Evolutionary conservation across 108 stramenopile species (phyloP), one percentile per base, ranked within the genome.

Genomic region (Cyclotella atomus): DNA sequence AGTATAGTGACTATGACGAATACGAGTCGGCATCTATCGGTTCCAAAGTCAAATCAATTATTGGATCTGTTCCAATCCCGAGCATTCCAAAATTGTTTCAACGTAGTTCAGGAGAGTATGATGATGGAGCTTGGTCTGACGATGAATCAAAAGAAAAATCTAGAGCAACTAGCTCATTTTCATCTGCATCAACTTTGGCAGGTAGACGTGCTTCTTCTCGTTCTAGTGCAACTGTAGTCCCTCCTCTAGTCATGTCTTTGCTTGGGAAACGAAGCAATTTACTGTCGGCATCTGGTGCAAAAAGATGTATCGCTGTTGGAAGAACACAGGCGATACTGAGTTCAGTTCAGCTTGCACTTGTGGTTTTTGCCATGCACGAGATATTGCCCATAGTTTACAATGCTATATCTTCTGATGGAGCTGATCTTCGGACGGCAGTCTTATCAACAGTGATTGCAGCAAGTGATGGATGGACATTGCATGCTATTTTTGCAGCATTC

Each of bases 401-500:
- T 49, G 56, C 36, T 62, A 33, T 72, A 21, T 30, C 65, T 14
- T 16, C 32, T 44, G 23, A n/a, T 43, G 24, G 41, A 60, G 55
- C 53, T 15, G 67, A 50, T 10, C 29, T 79, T 25, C 67, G 66
- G 15, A 34, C 20, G 53, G 57, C 68, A 34, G 68, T 76, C 0
- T 52, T 71, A 14, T 68, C 65, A 61, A 77, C 75, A 0, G 28
- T 76, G 29, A 56, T 81, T 5, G 33, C 50, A 12, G 20, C 76
- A 12, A 33, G 76, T 36, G 77, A 83, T 36, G 78, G 83, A 33
- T 92, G 90, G 89, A 77, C 84, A 24, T 85, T 82, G 0, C 84
- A 79, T 52, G 91, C 89, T 17, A 52, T 90, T n/a, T 38, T 62
- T 46, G 84, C 81, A 49, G 82, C 81, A 2, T 71, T 78, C 46